Conservation (phyloP, 306 rosid genomes). For the Glycine latifolia region DNA sequence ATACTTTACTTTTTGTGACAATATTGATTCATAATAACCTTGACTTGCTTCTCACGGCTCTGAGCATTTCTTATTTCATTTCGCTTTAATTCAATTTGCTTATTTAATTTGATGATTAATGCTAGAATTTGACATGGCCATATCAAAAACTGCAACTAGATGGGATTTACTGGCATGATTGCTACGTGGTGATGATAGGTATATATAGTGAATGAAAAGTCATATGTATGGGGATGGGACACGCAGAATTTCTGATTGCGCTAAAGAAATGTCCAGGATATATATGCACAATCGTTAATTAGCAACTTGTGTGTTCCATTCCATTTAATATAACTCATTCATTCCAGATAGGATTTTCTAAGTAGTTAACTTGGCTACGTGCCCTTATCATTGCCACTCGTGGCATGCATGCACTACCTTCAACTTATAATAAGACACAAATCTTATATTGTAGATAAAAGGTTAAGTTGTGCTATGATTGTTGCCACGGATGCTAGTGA, state of each 20-base stretch:
- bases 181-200: background rate
- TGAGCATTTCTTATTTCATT: background rate
- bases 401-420: slow-evolving; percentile 30
- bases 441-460: background rate
- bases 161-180: background rate
- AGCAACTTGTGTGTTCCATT: background rate
- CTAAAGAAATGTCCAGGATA: background rate
- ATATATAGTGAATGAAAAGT: background rate
- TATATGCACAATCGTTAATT: background rate
- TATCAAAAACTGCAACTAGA: background rate
- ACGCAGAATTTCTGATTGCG: too few relatives aligned
- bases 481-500: slow-evolving; percentile 24
- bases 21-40: background rate
- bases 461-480: slow-evolving; percentile 20
- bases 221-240: too few relatives aligned
- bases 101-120: background rate
- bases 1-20: background rate
- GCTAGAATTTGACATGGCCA: background rate
- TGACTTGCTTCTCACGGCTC: background rate
- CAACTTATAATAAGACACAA: slow-evolving; percentile 7
- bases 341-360: slow-evolving; percentile 23
- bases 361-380: slow-evolving; percentile 14
- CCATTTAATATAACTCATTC: slow-evolving; percentile 7
- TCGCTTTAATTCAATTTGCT: too few relatives aligned
- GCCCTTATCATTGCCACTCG: slow-evolving; percentile 38